These are phyloP conservation scores for Kodamaea neixiangensis DNA, from an alignment of 805 yeast genomes.

Conservation along the genomic window DNA sequence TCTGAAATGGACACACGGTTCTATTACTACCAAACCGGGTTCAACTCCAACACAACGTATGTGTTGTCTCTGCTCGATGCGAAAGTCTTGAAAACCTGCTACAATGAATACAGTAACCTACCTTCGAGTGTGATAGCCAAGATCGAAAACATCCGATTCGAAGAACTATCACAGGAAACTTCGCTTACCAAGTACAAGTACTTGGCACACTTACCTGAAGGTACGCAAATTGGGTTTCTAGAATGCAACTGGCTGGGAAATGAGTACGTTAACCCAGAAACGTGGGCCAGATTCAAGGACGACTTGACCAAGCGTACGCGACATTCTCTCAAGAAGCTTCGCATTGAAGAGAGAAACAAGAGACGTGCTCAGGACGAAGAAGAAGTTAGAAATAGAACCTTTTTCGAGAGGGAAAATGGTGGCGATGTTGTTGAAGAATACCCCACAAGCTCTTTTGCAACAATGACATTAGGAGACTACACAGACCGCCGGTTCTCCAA, in stretches of 20 bases:
- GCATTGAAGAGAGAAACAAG: constrained; percentile 62
- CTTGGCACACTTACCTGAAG: constrained; percentile 78
- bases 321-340: constrained; percentile 47
- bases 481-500: constrained; percentile 19
- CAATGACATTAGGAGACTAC: constrained; percentile 34
- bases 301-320: constrained; percentile 62
- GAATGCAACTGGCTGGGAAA: constrained; percentile 77
- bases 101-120: constrained; percentile 56
- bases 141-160: constrained; percentile 71
- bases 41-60: constrained; percentile 60
- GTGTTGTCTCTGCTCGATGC: constrained; percentile 80
- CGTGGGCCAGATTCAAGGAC: constrained; percentile 48
- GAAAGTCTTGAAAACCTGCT: constrained; percentile 64
- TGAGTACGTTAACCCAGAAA: constrained; percentile 32
- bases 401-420: constrained; percentile 61
- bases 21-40: constrained; percentile 78
- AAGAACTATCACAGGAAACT: constrained; percentile 61
- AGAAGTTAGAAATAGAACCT: constrained; percentile 58
- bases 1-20: constrained; percentile 25
- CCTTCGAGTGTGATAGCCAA: constrained; percentile 65
- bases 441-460: constrained; percentile 9
- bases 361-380: constrained; percentile 56
- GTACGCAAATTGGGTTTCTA: constrained; percentile 78
- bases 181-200: constrained; percentile 66
- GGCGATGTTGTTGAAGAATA: constrained; percentile 23